These are phyloP conservation scores for Parafenestella ontariensis DNA, from an alignment of 2,329 filamentous ascomycete genomes.

Conservation along the genomic window DNA sequence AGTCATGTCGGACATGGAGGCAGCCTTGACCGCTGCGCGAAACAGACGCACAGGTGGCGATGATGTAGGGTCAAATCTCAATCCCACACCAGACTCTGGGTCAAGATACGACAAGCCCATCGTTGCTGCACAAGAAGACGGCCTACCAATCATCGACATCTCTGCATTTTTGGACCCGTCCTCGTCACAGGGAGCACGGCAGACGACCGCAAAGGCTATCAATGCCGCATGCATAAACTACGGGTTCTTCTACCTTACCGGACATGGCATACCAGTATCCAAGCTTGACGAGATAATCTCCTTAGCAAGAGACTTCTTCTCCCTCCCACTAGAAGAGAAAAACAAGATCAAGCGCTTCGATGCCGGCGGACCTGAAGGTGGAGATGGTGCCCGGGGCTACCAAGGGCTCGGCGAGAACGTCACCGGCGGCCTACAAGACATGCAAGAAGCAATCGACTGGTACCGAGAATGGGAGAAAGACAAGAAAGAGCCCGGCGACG, in stretches of 20 bases:
- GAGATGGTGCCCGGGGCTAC: conserved; percentile 49
- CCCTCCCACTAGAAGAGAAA: conserved; percentile 36
- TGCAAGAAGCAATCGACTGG: conserved; percentile 52
- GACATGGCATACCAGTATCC: conserved; percentile 47
- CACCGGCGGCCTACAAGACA: conserved; percentile 42
- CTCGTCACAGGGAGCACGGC: conserved; percentile 20
- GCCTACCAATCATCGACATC: conserved; percentile 53
- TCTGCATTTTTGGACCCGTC: conserved; percentile 44
- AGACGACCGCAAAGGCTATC: conserved; percentile 40
- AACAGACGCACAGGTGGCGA: conserved; percentile 4
- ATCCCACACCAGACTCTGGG: conserved; percentile 27
- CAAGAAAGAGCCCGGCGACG: conserved; percentile 15
- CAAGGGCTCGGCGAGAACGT: conserved; percentile 49
- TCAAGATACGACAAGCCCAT: conserved; percentile 20
- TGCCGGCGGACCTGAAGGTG: conserved; percentile 38
- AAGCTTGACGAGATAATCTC: conserved; percentile 37
- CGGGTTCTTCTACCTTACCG: conserved; percentile 54
- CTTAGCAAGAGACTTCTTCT: conserved; percentile 47
- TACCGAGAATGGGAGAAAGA: conserved; percentile 45
- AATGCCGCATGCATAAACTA: conserved; percentile 47
- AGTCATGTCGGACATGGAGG: conserved; percentile 23
- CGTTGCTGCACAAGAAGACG: conserved; percentile 17
- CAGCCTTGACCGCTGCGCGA: conserved; percentile 15
- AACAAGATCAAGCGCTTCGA: conserved; percentile 45
- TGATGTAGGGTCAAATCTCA: conserved; percentile 8